Conservation (phyloP, 495 filamentous ascomycete species). For the Neurospora sp. region DNA sequence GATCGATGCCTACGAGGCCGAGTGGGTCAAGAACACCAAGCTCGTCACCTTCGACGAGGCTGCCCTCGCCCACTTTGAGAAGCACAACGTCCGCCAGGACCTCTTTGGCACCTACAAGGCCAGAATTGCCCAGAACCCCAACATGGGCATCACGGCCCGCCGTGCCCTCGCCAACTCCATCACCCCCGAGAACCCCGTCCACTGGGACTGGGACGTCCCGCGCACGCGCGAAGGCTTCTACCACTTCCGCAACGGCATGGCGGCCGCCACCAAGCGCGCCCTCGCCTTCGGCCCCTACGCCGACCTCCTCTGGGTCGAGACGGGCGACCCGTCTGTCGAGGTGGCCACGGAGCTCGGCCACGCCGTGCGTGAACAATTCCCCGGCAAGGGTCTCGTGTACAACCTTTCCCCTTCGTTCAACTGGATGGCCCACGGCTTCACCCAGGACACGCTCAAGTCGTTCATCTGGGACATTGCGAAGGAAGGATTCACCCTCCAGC, state of each 20-base stretch:
- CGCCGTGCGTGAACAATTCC: conserved; percentile 54
- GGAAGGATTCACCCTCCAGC: conserved; percentile 88
- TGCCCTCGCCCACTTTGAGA: conserved; percentile 61
- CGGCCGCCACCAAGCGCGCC: conserved; percentile 52
- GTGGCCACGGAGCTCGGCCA: conserved; percentile 65
- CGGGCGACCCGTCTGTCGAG: conserved; percentile 71
- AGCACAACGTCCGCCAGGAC: conserved; percentile 47
- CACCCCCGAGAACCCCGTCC: conserved; percentile 46
- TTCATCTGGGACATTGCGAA: conserved; percentile 95
- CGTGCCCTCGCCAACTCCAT: conserved; percentile 57
- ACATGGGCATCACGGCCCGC: conserved; percentile 67
- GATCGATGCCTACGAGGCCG: conserved; percentile 76
- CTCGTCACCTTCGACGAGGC: conserved; percentile 90
- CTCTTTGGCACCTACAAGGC: conserved; percentile 57
- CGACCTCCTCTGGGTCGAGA: conserved; percentile 96
- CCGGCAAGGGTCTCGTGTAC: conserved; percentile 87
- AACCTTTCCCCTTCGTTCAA: conserved; percentile 96
- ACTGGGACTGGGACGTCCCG: conserved; percentile 85
- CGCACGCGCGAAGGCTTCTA: conserved; percentile 94
- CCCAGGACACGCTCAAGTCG: conserved; percentile 61
- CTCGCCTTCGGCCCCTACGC: conserved; percentile 74
- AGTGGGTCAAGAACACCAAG: conserved; percentile 81
- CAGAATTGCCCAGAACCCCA: conserved; percentile 47
- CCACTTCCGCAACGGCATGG: conserved; percentile 83
- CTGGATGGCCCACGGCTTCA: conserved; percentile 94